Evolutionary conservation across 139 green algal species (phyloP), one percentile per base, ranked within the genome.

Genomic region (Chlamydomonas asymmetrica): DNA sequence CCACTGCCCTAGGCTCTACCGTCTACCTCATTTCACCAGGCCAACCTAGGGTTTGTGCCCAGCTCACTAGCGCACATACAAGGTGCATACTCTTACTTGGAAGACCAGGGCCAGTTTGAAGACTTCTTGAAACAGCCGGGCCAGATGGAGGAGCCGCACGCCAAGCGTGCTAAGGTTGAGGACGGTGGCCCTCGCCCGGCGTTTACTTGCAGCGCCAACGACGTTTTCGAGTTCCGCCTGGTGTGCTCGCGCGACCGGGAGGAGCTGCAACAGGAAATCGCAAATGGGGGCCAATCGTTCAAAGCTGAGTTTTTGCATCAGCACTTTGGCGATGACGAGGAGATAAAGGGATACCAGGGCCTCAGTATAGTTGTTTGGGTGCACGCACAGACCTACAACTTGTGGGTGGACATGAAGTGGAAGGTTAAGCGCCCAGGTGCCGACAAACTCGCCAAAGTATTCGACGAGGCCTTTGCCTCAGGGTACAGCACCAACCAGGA

Each of bases 361-460:
- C 67, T 90, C 3, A 20, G 39, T 25, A 81, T 91, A 20, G 75
- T 84, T 27, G 40, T 91, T 18, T 90, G 80, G 67, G 49, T 92
- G 23, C 79, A 74, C 29, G 74, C 75, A 3, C 81, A 79, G 52
- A 80, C 82, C 1, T 85, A 73, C 40, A 73, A 87, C 45, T 32
- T 50, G 0, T 88, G 63, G 66, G 22, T 93, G 0, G 87, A 92
- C 54, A 74, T 91, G 16, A 78, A 74, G 9, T 85, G 74, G 63
- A 80, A 45, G 13, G 62, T n/a, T 41, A 86, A 84, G 60, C 67
- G 59, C 20, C 70, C 73, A 5, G 81, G 81, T 2, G 83, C 80
- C 23, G 84, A 81, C 54, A 82, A 88, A 29, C 59, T 89, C 35
- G 29, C 35, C 22, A 5, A 27, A 27, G 67, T 78, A 2, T 88